Percentiles rank a stretch among this genome's conserved stretches.
Conservation (phyloP, 345 rosid genomes). For the Eutrema yunnanense region DNA sequence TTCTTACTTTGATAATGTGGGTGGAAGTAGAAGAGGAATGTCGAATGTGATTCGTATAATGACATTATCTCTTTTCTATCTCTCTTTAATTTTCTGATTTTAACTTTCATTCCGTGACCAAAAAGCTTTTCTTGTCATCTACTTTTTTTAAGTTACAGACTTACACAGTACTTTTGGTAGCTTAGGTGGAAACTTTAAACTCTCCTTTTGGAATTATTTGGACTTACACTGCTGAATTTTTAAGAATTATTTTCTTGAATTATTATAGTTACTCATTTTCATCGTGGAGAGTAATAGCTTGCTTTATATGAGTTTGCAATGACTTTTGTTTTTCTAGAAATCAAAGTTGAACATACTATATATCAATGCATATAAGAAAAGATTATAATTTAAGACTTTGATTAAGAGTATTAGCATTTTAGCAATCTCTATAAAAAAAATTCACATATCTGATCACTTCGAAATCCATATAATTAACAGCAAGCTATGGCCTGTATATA, state of each 20-base stretch:
- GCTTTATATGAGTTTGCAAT: neutral
- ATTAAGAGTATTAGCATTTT: neutral
- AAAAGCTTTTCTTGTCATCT: neutral
- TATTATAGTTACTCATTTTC: neutral
- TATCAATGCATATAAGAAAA: neutral
- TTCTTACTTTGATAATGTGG: constrained; percentile 20
- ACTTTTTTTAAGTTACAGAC: neutral
- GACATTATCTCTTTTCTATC: neutral
- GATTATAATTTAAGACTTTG: neutral
- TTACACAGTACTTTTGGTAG: neutral
- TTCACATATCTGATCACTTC: neutral
- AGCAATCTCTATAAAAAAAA: neutral
- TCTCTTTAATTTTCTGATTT: neutral
- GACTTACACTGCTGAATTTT: neutral
- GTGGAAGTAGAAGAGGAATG: constrained; percentile 20
- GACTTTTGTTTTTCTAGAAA: neutral
- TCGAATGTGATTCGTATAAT: constrained; percentile 19
- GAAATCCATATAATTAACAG: neutral
- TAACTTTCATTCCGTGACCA: constrained; percentile 9
- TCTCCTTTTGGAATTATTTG: neutral
- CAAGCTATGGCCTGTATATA: neutral
- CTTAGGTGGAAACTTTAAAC: neutral
- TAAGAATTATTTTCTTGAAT: neutral
- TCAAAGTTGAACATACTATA: neutral
- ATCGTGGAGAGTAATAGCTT: neutral